Base-by-base conservation (phyloP, 768 basidiomycete species). In the Boletus reticulatus region DNA sequence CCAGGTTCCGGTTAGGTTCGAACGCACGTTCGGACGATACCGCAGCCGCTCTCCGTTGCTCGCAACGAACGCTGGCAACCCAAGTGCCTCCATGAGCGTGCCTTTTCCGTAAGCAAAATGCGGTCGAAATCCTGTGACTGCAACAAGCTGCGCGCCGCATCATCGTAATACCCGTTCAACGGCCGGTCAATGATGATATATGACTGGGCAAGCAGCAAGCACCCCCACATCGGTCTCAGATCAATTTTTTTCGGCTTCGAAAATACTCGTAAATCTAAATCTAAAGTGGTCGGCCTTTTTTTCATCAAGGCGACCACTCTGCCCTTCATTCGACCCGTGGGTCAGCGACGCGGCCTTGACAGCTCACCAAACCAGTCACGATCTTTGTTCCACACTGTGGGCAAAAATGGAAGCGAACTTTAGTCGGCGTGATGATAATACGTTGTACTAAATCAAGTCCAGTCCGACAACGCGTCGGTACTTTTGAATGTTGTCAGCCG, bases 361-460 rank as follows among this genome's bases (percentile, higher is more conserved):
- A 58, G 42, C 56, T 53, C 43, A 45, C 50, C 47, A 51, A 45
- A 48, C 48, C 45, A 41, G 44, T 59, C 53, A 55, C 52, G 50
- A 62, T 60, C 58, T 53, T 59, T 67, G 54, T 55, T 60, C 62
- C 48, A 55, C 52, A 22, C 22, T 22, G 22, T 22, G 39, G 39
- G 43, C 56, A 50, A 65, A 62, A 66, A 66, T 67, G 65, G 66
- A 66, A 66, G 65, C 56, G 53, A 53, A 41, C 52, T 36, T 6
- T 36, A 29, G 29, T 42, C 17, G 17, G 34, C 27, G 45, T 55
- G 48, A 52, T 55, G 48, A 52, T 55, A 16, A 43, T 31, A 52
- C 44, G 51, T 45, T 19, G 36, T 52, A 38, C 11, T 36, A 36
- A 39, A 62, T 54, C 52, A 43, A 31, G 29, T 57, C 24, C 51